Evolutionary conservation across 352 stramenopile species (phyloP).

Genomic region (Phytophthora megakarya): DNA sequence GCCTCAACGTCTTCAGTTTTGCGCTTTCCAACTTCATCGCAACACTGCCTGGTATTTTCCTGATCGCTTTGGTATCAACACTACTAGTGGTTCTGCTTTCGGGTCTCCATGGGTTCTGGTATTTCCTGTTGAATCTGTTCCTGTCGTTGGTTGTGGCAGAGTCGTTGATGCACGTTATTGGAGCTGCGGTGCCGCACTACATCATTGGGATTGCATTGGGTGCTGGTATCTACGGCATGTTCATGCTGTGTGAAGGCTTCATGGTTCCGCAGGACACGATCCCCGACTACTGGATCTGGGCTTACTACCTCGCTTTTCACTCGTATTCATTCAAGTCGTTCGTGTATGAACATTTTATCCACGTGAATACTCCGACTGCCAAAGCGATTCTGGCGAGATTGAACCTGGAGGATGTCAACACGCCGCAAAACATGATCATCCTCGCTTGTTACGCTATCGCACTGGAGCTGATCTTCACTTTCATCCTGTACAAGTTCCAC

Average conservation of each 20-base stretch:
- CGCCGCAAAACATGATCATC: slow-evolving; percentile 43
- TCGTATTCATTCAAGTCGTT: slow-evolving; percentile 83
- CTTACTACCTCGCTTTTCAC: slow-evolving; percentile 84
- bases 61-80: slow-evolving; percentile 67
- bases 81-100: slow-evolving; percentile 54
- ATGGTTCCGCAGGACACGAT: slow-evolving; percentile 72
- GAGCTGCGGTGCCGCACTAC: slow-evolving; percentile 70
- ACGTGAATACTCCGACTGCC: slow-evolving; percentile 5
- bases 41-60: slow-evolving; percentile 59
- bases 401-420: slow-evolving; percentile 48
- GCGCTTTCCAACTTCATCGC: slow-evolving; percentile 70
- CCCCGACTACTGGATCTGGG: slow-evolving; percentile 73
- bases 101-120: slow-evolving; percentile 54
- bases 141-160: slow-evolving; percentile 73
- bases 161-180: slow-evolving; percentile 79
- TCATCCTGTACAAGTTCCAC: slow-evolving; percentile 33
- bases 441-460: slow-evolving; percentile 34
- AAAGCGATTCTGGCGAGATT: slow-evolving; percentile 21
- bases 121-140: slow-evolving; percentile 69
- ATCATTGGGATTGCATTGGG: slow-evolving; percentile 81
- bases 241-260: slow-evolving; percentile 84
- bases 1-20: slow-evolving; percentile 75
- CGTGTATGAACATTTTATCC: slow-evolving; percentile 72
- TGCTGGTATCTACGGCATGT: slow-evolving; percentile 77
- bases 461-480: slow-evolving; percentile 41